Evolutionary conservation across 1,139 yeast genomes (phyloP).

Genomic region (Spencermartinsiella ligniputridi): DNA sequence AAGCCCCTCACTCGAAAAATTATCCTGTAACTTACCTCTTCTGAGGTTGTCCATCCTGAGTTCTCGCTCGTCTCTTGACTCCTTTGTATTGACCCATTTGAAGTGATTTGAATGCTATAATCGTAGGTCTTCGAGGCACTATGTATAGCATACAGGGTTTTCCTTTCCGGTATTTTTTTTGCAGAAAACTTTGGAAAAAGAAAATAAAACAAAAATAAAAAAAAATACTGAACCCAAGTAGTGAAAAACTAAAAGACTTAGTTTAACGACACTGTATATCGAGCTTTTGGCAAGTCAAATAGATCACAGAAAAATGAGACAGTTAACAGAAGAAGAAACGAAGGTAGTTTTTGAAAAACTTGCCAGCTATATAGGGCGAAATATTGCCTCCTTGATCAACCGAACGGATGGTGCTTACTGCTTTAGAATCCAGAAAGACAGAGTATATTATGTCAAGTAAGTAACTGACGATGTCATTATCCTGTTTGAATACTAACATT

Average conservation of each 20-base stretch:
- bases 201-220: too few relatives aligned
- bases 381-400: slow-evolving; percentile 82
- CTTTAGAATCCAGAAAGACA: slow-evolving; percentile 89
- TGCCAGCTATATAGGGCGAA: slow-evolving; percentile 94
- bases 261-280: too few relatives aligned
- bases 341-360: slow-evolving; percentile 92
- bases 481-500: slow-evolving; percentile 4
- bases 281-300: too few relatives aligned
- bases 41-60: not conserved
- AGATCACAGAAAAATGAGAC: slow-evolving; percentile 66
- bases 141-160: too few relatives aligned
- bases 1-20: not conserved
- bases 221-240: too few relatives aligned
- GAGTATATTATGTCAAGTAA: slow-evolving; percentile 78
- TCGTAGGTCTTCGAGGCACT: too few relatives aligned
- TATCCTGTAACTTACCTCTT: not conserved
- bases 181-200: too few relatives aligned
- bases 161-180: too few relatives aligned
- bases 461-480: slow-evolving; percentile 5
- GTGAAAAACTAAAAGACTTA: too few relatives aligned
- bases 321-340: slow-evolving; percentile 94
- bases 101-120: not conserved
- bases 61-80: not conserved
- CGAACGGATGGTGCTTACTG: slow-evolving; percentile 90
- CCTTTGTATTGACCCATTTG: not conserved